Evolutionary conservation across 306 rosid genomes (phyloP).

Genomic region (Quercus wislizeni): DNA sequence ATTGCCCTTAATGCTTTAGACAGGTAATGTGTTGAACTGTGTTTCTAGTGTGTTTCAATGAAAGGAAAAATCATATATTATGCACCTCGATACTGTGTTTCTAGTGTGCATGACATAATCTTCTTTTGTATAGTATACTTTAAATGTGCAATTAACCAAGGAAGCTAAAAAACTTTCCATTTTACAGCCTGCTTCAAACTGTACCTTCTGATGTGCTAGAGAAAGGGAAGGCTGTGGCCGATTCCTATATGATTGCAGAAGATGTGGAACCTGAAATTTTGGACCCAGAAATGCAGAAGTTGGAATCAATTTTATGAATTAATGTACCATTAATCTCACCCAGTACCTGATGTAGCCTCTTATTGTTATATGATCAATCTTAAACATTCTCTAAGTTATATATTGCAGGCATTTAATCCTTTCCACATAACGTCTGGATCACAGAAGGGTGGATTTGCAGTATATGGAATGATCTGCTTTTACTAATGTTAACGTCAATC

Average conservation of each 20-base stretch:
- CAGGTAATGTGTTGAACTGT: slow-evolving; percentile 38
- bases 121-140: not conserved
- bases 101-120: not conserved
- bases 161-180: slow-evolving; percentile 24
- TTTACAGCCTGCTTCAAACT: slow-evolving; percentile 79
- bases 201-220: slow-evolving; percentile 78
- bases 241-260: slow-evolving; percentile 58
- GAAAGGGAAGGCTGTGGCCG: slow-evolving; percentile 73
- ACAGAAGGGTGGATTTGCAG: not conserved
- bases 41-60: not conserved
- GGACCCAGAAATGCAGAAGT: slow-evolving; percentile 65
- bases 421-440: not conserved
- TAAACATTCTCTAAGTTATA: not conserved
- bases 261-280: slow-evolving; percentile 38
- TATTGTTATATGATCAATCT: not conserved
- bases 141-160: not conserved
- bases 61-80: not conserved
- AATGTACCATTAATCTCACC: not conserved
- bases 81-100: not conserved
- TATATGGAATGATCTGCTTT: not conserved
- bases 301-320: slow-evolving; percentile 67
- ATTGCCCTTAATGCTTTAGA: slow-evolving; percentile 61
- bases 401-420: not conserved
- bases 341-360: not conserved
- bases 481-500: not conserved